These are phyloP conservation scores for Collariella sp. DNA, from an alignment of 495 filamentous ascomycete genomes.

Conservation along the genomic window DNA sequence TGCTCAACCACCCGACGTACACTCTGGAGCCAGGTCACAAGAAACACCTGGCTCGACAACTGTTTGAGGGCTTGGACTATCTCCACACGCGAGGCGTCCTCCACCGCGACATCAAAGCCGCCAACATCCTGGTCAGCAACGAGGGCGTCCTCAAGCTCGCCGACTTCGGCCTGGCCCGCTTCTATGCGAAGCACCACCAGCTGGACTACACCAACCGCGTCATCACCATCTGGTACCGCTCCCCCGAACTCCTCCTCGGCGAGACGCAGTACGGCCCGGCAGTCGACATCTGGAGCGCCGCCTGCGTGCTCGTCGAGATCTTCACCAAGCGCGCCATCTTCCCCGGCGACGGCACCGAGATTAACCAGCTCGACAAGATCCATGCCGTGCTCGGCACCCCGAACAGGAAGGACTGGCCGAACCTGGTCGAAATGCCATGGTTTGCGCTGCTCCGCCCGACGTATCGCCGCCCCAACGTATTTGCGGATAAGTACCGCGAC, in stretches of 20 bases:
- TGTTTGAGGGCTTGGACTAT: conserved; percentile 91
- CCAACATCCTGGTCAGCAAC: conserved; percentile 89
- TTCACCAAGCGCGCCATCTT: conserved; percentile 94
- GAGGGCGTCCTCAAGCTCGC: conserved; percentile 84
- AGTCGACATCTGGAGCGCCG: conserved; percentile 96
- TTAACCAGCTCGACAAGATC: conserved; percentile 93
- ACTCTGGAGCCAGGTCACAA: conserved; percentile 78
- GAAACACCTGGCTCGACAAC: conserved; percentile 86
- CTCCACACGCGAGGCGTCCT: conserved; percentile 89
- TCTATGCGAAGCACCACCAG: conserved; percentile 85
- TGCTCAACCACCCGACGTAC: conserved; percentile 90
- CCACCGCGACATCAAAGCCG: conserved; percentile 91
- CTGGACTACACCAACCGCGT: conserved; percentile 99
- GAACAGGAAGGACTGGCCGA: conserved; percentile 74
- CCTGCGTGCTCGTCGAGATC: conserved; percentile 93
- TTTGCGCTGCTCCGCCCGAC: conserved; percentile 78
- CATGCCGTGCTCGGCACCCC: conserved; percentile 90
- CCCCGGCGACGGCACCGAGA: conserved; percentile 87
- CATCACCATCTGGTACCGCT: conserved; percentile 96
- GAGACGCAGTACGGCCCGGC: conserved; percentile 91
- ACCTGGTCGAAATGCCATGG: conserved; percentile 87
- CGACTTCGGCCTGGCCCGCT: conserved; percentile 95
- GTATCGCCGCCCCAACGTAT: conserved; percentile 65
- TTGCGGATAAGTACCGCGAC: conserved; percentile 73
- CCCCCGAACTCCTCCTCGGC: conserved; percentile 85